Base-by-base conservation (phyloP, 2,329 filamentous ascomycete genomes). In the Nothopassalora personata region DNA sequence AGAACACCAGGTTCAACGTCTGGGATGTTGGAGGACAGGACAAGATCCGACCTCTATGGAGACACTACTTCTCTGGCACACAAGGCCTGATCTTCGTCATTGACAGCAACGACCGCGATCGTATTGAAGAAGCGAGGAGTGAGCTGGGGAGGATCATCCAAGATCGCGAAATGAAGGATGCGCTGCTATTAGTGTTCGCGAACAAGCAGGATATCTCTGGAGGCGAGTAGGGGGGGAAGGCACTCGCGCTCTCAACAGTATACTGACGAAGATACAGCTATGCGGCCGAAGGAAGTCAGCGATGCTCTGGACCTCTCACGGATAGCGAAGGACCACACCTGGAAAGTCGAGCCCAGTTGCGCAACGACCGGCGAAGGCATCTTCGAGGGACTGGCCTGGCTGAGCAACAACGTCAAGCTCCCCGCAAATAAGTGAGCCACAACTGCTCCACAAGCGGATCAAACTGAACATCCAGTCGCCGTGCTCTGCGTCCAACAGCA, bases 11-110 rank as follows among this genome's bases (percentile, higher is more conserved):
- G 78, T 99, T 99, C 85, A 97, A 93, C 78, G 94, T 99, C 77
- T 99, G 94, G 94, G 94, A 97, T 83, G 94, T 99, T 75, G 94
- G 94, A 84, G 94, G 94, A 79, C 94, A 99, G 84, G 94, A 99
- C 87, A 97, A 97, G 90, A 99, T 99, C 77, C 87, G 94, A 78
- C 94, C 94, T 75, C 84, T 99, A 75, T 99, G 94, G 94, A 91
- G 94, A 83, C 94, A 97, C 81, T 99, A 99, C 84, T 99, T 97
- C 87, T 92, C 96, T 81, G 78, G 77, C 74, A 99, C 94, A 70
- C 94, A 99, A 81, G 94, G 94, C 77, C 93, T 99, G 79, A 97
- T 99, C 81, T 99, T 99, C 85, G 94, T 99, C 71, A 91, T 99
- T 76, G 94, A 99, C 82, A 93, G 89, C 82, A 97, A 96, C 81